These are phyloP conservation scores for Mucor piriformis DNA, from an alignment of 371 early-diverging fungal species.

Conservation along the genomic window DNA sequence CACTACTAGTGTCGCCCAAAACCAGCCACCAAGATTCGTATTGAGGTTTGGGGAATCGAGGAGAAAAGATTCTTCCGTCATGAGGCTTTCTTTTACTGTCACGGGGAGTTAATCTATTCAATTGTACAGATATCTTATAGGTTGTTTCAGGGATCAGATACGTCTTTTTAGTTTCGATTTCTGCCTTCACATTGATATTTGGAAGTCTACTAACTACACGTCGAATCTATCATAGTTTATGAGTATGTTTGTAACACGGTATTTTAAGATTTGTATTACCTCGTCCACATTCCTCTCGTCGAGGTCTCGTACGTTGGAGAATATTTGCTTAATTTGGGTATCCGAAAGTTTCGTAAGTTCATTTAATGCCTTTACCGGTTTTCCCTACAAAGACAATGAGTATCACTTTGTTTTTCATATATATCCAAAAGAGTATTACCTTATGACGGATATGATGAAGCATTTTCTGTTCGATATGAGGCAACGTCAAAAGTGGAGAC, in stretches of 20 bases:
- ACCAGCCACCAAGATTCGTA: slow-evolving; percentile 92
- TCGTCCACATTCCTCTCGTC: slow-evolving; percentile 35
- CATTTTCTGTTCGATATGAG: slow-evolving; percentile 58
- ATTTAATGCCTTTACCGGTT: slow-evolving; percentile 42
- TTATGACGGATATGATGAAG: slow-evolving; percentile 36
- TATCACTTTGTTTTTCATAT: not conserved
- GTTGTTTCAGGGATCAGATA: slow-evolving; percentile 50
- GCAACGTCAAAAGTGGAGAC: slow-evolving; percentile 73
- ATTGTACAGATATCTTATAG: slow-evolving; percentile 54
- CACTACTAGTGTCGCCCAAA: slow-evolving; percentile 65
- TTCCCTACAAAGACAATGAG: slow-evolving; percentile 23
- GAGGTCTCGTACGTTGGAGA: slow-evolving; percentile 49
- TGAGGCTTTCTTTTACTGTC: slow-evolving; percentile 38
- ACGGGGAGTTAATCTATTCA: slow-evolving; percentile 36
- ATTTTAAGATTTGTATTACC: slow-evolving; percentile 29
- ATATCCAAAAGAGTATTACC: slow-evolving; percentile 20
- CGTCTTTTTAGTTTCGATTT: slow-evolving; percentile 44
- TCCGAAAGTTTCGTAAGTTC: slow-evolving; percentile 51
- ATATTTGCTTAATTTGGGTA: slow-evolving; percentile 54
- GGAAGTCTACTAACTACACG: slow-evolving; percentile 65
- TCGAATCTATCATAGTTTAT: slow-evolving; percentile 52
- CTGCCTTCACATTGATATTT: slow-evolving; percentile 48
- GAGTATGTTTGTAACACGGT: not conserved
- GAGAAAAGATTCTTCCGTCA: slow-evolving; percentile 71
- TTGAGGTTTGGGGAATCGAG: slow-evolving; percentile 88